Base-by-base conservation (phyloP, 192 early-diverging fungal genomes). In the Mortierella antarctica region DNA sequence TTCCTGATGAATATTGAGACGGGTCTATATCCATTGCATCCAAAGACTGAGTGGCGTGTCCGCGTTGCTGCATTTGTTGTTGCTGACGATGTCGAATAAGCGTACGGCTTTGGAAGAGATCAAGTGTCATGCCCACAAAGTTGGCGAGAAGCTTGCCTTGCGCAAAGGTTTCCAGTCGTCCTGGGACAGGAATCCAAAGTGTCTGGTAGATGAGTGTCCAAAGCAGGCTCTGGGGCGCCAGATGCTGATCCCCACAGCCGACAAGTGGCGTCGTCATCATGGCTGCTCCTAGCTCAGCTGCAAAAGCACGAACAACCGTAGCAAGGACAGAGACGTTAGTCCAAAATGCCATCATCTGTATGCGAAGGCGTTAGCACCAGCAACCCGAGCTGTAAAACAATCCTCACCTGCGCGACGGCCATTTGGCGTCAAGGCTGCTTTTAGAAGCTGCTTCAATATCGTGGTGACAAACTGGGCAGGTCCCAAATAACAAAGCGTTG, bases 251-350 rank as follows among this genome's bases (percentile, higher is more conserved):
- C 11, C 77, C 70, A 13, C 59, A 68, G 5, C 65, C 53, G 10
- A 62, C 45, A 13, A 80, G 44, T n/a, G 77, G 77, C 1, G 77
- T 80, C 10, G 77, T 72, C 49, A 80, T 66, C 60, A 80, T 80
- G 7, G 77, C 77, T 4, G 77, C 77, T 20, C 70, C 77, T 23
- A 80, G 52, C 46, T 80, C 77, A 18, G 59, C 77, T 80, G 18
- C n/a, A 39, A 5, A 39, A 52, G 10, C 17, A 56, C 7, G n/a
- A 6, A 48, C 23, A 48, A 48, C 10, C 14, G 9, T 39, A 20
- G 20, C 40, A 13, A 7, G 21, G 10, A 20, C 18, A 58, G 0
- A 4, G 46, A 23, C 21, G 18, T 57, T 15, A 57, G 54, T 5
- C 1, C 20, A 14, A 17, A 17, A 47, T 59, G 47, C 0, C 54